phyloP scores from a whole-genome alignment of 2,329 filamentous ascomycete genomes.

The Aspergillus versicolor region DNA sequence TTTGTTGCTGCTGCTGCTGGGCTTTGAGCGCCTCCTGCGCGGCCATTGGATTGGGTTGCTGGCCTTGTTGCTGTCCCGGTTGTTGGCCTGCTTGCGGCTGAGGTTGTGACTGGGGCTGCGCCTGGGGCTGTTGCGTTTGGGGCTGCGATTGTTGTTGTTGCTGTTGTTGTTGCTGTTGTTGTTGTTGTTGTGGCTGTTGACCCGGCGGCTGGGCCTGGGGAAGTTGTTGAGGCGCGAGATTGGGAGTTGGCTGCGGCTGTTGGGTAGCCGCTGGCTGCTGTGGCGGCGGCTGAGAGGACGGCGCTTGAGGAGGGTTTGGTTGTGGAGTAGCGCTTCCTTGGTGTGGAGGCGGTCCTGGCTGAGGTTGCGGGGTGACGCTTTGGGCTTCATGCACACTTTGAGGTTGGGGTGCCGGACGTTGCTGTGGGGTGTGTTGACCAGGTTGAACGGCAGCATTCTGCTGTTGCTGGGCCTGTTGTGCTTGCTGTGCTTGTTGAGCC shows the following conservation, averaged over 20 bases:
- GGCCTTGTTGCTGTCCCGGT: constrained; percentile 38
- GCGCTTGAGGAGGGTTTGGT: constrained; percentile 30
- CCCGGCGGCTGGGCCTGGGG: constrained; percentile 38
- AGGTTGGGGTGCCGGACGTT: constrained; percentile 41
- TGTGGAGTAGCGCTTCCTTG: constrained; percentile 41
- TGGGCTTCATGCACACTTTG: constrained; percentile 44
- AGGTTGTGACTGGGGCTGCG: constrained; percentile 29
- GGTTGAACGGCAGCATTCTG: constrained; percentile 33
- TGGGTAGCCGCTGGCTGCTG: constrained; percentile 35
- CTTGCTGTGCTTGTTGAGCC: constrained; percentile 33
- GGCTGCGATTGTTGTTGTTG: too few species aligned
- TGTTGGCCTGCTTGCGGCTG: constrained; percentile 24
- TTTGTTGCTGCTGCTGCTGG: constrained; percentile 37
- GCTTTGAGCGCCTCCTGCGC: constrained; percentile 42
- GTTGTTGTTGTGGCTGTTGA: constrained; percentile 32
- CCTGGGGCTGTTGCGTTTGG: constrained; percentile 28
- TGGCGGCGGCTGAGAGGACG: constrained; percentile 36
- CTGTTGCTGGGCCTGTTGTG: constrained; percentile 29
- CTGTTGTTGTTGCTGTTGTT: constrained; percentile 35
- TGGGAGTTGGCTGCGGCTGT: constrained; percentile 37
- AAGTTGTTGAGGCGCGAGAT: constrained; percentile 35
- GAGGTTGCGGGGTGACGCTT: constrained; percentile 45
- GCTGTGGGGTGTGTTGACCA: constrained; percentile 42
- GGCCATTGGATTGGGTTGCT: constrained; percentile 39
- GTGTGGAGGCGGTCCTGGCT: constrained; percentile 39